Evolutionary conservation across 495 filamentous ascomycete genomes (phyloP).

Genomic region (Talaromyces trachyspermus): DNA sequence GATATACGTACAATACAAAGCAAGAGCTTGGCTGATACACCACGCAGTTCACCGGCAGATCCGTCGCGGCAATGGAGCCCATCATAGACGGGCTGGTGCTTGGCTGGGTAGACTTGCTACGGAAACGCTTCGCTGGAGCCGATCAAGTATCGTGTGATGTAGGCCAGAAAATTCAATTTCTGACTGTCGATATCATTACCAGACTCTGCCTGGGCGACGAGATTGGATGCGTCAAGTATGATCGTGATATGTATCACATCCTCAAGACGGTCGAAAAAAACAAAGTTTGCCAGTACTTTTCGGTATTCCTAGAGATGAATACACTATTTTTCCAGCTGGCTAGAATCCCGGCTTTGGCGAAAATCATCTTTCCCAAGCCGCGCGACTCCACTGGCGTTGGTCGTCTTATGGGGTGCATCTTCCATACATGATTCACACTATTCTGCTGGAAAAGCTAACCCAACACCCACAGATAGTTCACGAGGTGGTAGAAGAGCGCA

Average conservation of each 20-base stretch:
- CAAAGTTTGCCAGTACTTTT: not conserved
- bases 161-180: conserved; percentile 23
- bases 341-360: not conserved
- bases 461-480: not conserved
- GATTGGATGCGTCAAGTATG: conserved; percentile 27
- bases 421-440: not conserved
- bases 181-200: conserved; percentile 36
- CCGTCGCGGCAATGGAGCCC: conserved; percentile 21
- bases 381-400: not conserved
- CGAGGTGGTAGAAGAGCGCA: not conserved
- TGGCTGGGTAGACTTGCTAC: conserved; percentile 8
- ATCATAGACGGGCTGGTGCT: conserved; percentile 17
- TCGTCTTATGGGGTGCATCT: not conserved
- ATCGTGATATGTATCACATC: conserved; percentile 41
- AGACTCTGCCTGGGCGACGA: conserved; percentile 29
- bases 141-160: conserved; percentile 23
- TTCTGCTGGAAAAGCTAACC: not conserved
- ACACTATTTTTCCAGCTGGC: not conserved
- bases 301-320: not conserved
- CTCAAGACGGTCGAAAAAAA: conserved; percentile 17
- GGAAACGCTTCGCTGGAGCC: not conserved
- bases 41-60: conserved; percentile 28
- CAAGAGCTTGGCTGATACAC: not conserved
- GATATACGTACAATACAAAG: not conserved
- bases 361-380: not conserved